Conservation (phyloP, 768 basidiomycete genomes). For the Termitomyces bulborhizus region DNA sequence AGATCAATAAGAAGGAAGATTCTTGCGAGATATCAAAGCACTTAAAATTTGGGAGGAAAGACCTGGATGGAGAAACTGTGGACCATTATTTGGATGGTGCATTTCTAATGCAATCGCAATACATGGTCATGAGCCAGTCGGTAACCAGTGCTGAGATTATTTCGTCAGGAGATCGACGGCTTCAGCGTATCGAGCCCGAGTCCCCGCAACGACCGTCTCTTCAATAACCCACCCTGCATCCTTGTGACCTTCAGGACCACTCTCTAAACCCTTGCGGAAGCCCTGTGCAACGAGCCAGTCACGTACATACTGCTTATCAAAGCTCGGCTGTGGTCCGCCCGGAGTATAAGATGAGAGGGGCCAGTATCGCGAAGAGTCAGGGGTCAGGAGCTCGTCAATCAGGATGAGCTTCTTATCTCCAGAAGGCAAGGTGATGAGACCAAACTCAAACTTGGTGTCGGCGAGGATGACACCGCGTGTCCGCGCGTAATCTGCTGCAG, state of each 20-base stretch:
- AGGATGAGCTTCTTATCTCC: constrained; percentile 56
- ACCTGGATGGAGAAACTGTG: too few species aligned
- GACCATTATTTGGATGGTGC: too few species aligned
- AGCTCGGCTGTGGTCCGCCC: constrained; percentile 79
- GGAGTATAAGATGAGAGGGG: constrained; percentile 65
- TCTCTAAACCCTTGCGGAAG: constrained; percentile 75
- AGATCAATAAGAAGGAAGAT: neutral
- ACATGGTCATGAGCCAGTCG: neutral
- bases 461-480: constrained; percentile 86
- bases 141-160: neutral
- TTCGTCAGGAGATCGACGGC: constrained; percentile 55
- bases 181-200: constrained; percentile 73
- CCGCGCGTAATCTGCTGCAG: constrained; percentile 69
- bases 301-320: constrained; percentile 94
- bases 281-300: constrained; percentile 80
- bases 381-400: constrained; percentile 95
- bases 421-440: constrained; percentile 48
- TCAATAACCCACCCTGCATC: constrained; percentile 77
- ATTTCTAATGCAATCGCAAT: neutral
- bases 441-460: constrained; percentile 99
- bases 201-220: constrained; percentile 70
- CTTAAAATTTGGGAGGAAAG: too few species aligned
- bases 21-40: neutral
- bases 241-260: constrained; percentile 57
- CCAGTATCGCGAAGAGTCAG: constrained; percentile 98